Evolutionary conservation across 2,329 filamentous ascomycete species (phyloP).

Genomic region (Aspergillus japonicus): DNA sequence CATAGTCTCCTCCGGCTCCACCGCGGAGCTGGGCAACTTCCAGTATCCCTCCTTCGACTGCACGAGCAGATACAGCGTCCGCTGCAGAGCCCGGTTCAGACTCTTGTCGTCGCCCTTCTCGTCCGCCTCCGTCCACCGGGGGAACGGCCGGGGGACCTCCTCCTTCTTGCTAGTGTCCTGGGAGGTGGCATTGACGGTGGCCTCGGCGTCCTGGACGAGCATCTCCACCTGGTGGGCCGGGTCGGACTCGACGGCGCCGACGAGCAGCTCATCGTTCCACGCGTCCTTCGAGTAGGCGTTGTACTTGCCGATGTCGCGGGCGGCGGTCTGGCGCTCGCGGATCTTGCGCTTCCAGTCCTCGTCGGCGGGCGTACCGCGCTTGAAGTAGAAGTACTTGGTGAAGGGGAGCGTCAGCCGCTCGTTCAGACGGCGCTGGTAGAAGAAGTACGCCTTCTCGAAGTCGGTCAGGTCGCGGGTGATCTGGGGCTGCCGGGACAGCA

Average conservation of each 20-base stretch:
- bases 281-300: slow-evolving; percentile 68
- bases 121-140: slow-evolving; percentile 76
- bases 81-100: slow-evolving; percentile 74
- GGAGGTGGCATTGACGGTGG: slow-evolving; percentile 38
- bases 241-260: slow-evolving; percentile 67
- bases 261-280: slow-evolving; percentile 89
- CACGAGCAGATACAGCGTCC: slow-evolving; percentile 85
- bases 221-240: slow-evolving; percentile 65
- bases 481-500: slow-evolving; percentile 84
- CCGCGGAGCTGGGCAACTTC: slow-evolving; percentile 74
- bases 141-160: slow-evolving; percentile 67
- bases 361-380: slow-evolving; percentile 78
- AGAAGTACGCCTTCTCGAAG: slow-evolving; percentile 91
- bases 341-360: slow-evolving; percentile 89
- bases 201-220: slow-evolving; percentile 73
- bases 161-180: slow-evolving; percentile 55
- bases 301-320: slow-evolving; percentile 83
- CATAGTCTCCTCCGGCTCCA: slow-evolving; percentile 71
- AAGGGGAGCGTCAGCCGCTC: slow-evolving; percentile 88
- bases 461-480: slow-evolving; percentile 79
- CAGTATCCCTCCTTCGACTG: slow-evolving; percentile 68
- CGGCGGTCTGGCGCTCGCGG: slow-evolving; percentile 70
- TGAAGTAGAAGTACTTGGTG: slow-evolving; percentile 90
- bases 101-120: slow-evolving; percentile 69
- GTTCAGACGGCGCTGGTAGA: slow-evolving; percentile 96